phyloP scores from a whole-genome alignment of 2,329 filamentous ascomycete species.

The Colletotrichum nymphaeae region DNA sequence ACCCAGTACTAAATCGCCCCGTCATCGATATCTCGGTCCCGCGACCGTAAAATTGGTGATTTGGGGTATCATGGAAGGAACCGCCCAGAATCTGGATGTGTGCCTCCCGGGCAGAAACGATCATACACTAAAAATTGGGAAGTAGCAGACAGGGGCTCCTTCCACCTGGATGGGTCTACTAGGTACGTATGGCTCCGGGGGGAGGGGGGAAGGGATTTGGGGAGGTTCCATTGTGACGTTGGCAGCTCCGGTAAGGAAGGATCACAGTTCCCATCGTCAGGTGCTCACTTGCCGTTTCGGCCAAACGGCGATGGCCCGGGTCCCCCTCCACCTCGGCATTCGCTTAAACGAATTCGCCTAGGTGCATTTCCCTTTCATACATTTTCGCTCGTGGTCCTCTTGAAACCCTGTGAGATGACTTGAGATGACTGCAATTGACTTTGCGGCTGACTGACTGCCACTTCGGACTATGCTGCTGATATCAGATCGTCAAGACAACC shows the following conservation, averaged over 20 bases:
- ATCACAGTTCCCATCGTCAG: neutral
- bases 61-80: neutral
- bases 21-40: conserved; percentile 16
- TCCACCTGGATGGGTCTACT: neutral
- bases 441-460: conserved; percentile 8
- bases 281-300: conserved; percentile 1
- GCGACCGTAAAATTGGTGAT: neutral
- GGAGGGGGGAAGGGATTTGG: too few species aligned
- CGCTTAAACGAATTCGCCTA: neutral
- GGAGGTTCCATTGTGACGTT: neutral
- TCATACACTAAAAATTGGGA: too few species aligned
- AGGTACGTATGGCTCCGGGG: too few species aligned
- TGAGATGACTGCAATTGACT: neutral
- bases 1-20: neutral
- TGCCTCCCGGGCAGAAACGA: neutral
- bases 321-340: neutral
- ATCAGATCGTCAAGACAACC: conserved; percentile 14
- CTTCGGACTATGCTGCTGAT: neutral
- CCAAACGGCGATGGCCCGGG: neutral
- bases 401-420: neutral
- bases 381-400: too few species aligned
- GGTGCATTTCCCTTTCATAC: neutral
- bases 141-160: neutral
- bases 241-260: neutral
- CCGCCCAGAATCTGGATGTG: neutral